Evolutionary conservation across 176 grass and related monocot genomes (phyloP), one percentile per base, ranked within the genome.

Genomic region (Triticum turgidum): DNA sequence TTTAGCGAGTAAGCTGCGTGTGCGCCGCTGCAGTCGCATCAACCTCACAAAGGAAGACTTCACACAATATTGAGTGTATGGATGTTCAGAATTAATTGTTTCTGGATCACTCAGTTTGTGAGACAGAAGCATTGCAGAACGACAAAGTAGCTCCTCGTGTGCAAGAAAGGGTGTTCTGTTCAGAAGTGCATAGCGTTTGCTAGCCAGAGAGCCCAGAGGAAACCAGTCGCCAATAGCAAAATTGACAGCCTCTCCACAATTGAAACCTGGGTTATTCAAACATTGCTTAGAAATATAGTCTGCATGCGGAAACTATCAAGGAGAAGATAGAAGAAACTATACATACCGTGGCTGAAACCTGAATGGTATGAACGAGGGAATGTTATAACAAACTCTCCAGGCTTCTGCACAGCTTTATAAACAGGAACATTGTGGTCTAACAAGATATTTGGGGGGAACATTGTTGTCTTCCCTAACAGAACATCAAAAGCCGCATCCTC

Each of bases 321-420:
- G 70, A 77, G 44, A 73, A 86, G 27, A 35, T 54, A 20, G 6
- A 34, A 86, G 61, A 75, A 76, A 42, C 39, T 54, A 74, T 4
- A 67, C 73, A 86, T 92, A 99, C 97, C 97, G n/a, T 99, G 94
- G 83, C 97, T 99, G 87, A 99, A 99, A 71, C 97, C 97, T 1
- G 94, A 85, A 22, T 99, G 97, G 84, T 94, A 99, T 74, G 94
- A 91, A 80, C 94, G 90, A 65, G 97, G 97, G 65, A 99, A 99
- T 62, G 97, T 99, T 77, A 99, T 78, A 51, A 99, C 92, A 69
- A 94, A 99, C 81, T 99, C 97, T 82, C 97, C 97, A 64, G 97
- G 97, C 77, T 91, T 92, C 66, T 99, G 97, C 37, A 99, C 94
- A 38, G 97, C 94, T 89, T 80, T 99, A 83, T 96, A 96, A 73